phyloP scores from a whole-genome alignment of 495 filamentous ascomycete species.

The Friedmanniomyces simplex region DNA sequence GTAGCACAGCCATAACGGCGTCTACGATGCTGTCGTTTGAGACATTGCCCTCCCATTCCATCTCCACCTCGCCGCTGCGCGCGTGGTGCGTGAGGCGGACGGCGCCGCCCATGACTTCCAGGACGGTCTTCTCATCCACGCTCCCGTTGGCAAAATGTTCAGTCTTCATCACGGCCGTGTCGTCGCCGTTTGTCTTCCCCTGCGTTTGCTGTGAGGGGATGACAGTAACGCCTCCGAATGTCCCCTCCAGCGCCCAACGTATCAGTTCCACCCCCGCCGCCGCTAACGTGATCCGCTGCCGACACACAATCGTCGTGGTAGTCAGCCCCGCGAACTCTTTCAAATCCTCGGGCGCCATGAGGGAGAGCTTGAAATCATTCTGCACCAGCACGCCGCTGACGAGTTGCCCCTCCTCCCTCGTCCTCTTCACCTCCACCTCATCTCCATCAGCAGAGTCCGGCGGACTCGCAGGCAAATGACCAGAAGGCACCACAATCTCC shows the following conservation, averaged over 20 bases:
- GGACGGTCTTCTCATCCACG: conserved; percentile 54
- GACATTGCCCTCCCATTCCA: conserved; percentile 97
- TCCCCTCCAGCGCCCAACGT: conserved; percentile 86
- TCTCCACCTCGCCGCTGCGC: conserved; percentile 63
- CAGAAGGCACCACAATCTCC: too few species aligned
- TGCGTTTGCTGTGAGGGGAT: conserved; percentile 38
- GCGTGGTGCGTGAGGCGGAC: conserved; percentile 41
- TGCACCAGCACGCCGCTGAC: conserved; percentile 88
- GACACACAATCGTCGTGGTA: conserved; percentile 84
- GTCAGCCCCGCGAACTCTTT: conserved; percentile 91
- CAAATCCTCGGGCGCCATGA: conserved; percentile 94
- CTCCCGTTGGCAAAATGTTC: conserved; percentile 44
- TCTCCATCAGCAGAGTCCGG: conserved; percentile 14
- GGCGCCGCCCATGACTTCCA: conserved; percentile 62
- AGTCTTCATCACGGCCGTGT: conserved; percentile 22
- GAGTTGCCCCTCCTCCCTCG: conserved; percentile 42
- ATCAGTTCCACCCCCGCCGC: conserved; percentile 86
- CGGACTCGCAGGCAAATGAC: not conserved
- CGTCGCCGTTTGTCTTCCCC: conserved; percentile 24
- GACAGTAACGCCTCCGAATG: conserved; percentile 79
- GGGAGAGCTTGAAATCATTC: conserved; percentile 87
- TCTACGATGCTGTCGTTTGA: conserved; percentile 96
- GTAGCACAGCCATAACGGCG: conserved; percentile 81
- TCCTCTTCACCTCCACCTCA: conserved; percentile 36
- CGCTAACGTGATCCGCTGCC: conserved; percentile 72